These are phyloP conservation scores for Penicillium waksmanii DNA, from an alignment of 495 filamentous ascomycete species.

Conservation along the genomic window DNA sequence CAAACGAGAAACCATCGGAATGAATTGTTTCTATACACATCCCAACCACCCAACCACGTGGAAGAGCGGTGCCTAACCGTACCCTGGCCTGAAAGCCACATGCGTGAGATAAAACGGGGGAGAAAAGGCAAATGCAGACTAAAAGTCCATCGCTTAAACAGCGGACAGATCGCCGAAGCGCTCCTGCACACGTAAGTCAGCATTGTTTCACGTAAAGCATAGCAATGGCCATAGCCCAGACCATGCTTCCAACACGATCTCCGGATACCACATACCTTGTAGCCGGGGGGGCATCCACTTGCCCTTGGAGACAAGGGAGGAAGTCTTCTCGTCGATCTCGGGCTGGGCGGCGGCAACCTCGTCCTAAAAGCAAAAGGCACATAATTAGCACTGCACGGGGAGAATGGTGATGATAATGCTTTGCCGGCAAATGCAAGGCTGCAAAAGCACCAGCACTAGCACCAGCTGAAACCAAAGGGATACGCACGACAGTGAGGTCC, in stretches of 20 bases:
- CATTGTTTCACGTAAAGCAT: background rate
- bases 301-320: constrained; percentile 91
- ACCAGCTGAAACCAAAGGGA: background rate
- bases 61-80: constrained; percentile 28
- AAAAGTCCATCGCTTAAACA: constrained; percentile 63
- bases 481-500: constrained; percentile 94
- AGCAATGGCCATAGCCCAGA: background rate
- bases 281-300: constrained; percentile 94
- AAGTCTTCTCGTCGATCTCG: constrained; percentile 93
- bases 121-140: constrained; percentile 34
- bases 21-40: constrained; percentile 55
- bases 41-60: constrained; percentile 34
- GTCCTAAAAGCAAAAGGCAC: constrained; percentile 63
- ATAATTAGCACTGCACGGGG: constrained; percentile 13
- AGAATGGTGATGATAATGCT: too few species aligned
- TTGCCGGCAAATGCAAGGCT: too few species aligned
- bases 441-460: background rate
- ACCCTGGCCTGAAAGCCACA: constrained; percentile 31
- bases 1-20: constrained; percentile 37
- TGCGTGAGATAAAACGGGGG: constrained; percentile 42
- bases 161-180: constrained; percentile 97
- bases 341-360: constrained; percentile 91
- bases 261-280: constrained; percentile 72
- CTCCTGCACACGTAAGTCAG: constrained; percentile 60
- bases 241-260: background rate